Conservation (phyloP, 306 rosid species). For the Cucumis melo region DNA sequence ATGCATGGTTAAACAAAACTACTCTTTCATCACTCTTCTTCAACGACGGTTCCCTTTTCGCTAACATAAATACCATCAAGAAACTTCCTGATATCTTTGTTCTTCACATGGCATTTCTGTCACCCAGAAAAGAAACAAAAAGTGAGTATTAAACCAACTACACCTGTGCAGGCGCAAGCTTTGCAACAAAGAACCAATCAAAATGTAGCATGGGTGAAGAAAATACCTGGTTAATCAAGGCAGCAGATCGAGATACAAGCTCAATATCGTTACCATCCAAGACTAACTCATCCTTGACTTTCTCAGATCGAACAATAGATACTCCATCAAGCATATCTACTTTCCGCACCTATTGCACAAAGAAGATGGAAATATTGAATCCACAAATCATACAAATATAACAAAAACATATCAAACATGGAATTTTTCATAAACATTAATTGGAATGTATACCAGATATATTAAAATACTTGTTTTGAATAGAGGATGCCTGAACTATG, state of each 20-base stretch:
- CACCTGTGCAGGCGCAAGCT: neutral
- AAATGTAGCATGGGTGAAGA: neutral
- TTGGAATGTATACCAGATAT: no score
- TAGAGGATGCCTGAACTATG: neutral
- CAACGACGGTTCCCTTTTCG: neutral
- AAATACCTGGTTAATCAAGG: constrained; percentile 62
- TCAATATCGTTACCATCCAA: constrained; percentile 77
- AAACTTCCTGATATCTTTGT: constrained; percentile 5
- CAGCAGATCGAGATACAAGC: constrained; percentile 61
- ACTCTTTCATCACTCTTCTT: neutral
- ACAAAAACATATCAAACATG: neutral
- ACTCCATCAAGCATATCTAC: constrained; percentile 81
- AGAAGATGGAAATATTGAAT: neutral
- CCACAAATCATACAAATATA: neutral
- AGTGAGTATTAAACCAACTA: neutral
- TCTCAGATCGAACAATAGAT: constrained; percentile 47
- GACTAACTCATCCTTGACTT: constrained; percentile 68
- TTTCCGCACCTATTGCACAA: constrained; percentile 46
- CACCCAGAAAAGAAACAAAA: neutral
- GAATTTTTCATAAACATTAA: neutral
- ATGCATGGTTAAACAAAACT: neutral
- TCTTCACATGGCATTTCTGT: constrained; percentile 6
- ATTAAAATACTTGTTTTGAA: neutral
- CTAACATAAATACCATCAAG: constrained; percentile 6
- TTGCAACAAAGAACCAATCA: neutral